phyloP scores from a whole-genome alignment of 2,329 filamentous ascomycete species.

The Fonsecaea monophora region DNA sequence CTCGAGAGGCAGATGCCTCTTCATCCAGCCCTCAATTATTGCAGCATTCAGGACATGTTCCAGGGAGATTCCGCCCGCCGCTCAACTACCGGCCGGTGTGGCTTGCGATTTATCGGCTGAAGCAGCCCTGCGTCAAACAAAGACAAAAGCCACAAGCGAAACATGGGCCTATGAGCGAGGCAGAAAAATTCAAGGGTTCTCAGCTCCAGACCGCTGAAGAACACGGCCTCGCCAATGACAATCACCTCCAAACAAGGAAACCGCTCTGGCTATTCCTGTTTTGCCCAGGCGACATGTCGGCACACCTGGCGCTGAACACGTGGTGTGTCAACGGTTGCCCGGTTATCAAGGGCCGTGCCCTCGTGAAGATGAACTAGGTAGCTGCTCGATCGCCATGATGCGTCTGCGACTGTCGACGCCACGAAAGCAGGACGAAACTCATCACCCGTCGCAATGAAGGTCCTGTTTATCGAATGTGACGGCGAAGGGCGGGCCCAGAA shows the following conservation, averaged over 20 bases:
- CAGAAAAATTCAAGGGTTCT: background rate
- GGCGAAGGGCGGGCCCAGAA: slow-evolving; percentile 5
- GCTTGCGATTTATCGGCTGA: slow-evolving; percentile 9
- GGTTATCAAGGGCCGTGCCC: slow-evolving; percentile 8
- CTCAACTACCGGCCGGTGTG: background rate
- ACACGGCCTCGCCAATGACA: slow-evolving; percentile 5
- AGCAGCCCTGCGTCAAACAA: background rate
- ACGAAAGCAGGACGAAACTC: background rate
- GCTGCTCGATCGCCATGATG: background rate
- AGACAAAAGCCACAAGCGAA: background rate
- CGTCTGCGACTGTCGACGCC: background rate
- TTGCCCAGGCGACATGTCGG: background rate
- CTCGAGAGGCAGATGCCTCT: background rate
- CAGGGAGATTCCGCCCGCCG: background rate
- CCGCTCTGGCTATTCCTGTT: slow-evolving; percentile 4
- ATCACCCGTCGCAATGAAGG: slow-evolving; percentile 13
- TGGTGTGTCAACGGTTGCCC: background rate
- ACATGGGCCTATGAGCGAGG: slow-evolving; percentile 5
- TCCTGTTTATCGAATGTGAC: slow-evolving; percentile 27
- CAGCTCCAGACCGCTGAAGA: slow-evolving; percentile 13
- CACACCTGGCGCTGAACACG: background rate
- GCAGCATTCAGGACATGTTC: background rate
- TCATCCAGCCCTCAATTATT: background rate
- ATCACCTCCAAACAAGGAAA: background rate
- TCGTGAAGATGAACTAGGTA: slow-evolving; percentile 10